phyloP scores from a whole-genome alignment of 345 rosid genomes.

The Euphorbia tirucalli region DNA sequence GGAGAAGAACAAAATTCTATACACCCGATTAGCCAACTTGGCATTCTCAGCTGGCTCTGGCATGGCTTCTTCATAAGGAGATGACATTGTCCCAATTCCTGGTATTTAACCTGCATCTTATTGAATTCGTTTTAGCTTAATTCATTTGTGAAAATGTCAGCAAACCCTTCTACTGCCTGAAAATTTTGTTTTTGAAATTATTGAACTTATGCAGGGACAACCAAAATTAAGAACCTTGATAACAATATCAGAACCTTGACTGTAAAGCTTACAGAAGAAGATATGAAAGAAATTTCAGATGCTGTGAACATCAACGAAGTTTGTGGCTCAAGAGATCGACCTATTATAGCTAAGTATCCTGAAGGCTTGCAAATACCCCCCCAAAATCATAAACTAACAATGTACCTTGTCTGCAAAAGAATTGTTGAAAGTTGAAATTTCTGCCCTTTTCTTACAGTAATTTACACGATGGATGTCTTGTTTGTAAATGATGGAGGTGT shows the following conservation, averaged over 20 bases:
- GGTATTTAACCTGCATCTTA: no score
- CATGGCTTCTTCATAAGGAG: no score
- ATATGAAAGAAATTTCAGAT: constrained; percentile 21
- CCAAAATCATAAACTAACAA: neutral
- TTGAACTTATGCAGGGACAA: constrained; percentile 22
- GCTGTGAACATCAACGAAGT: constrained; percentile 20
- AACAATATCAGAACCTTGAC: constrained; percentile 24
- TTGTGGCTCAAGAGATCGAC: constrained; percentile 8
- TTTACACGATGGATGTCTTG: neutral
- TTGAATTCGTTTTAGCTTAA: no score
- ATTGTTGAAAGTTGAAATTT: neutral
- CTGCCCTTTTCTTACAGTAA: neutral
- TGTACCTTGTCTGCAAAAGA: no score
- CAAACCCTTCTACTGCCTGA: no score
- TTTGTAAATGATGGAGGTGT: neutral
- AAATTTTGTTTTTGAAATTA: neutral
- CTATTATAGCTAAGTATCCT: neutral
- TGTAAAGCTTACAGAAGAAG: constrained; percentile 20
- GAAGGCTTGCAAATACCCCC: constrained; percentile 23
- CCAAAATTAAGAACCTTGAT: constrained; percentile 24
- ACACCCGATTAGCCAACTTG: no score
- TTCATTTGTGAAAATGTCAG: no score
- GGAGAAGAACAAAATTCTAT: no score
- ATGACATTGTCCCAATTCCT: no score
- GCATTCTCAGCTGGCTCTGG: no score